A percentile compares a stretch with the other conserved stretches of the same genome.
Conservation (phyloP, 2,329 filamentous ascomycete species). For the Amesomyces nigricolor region DNA sequence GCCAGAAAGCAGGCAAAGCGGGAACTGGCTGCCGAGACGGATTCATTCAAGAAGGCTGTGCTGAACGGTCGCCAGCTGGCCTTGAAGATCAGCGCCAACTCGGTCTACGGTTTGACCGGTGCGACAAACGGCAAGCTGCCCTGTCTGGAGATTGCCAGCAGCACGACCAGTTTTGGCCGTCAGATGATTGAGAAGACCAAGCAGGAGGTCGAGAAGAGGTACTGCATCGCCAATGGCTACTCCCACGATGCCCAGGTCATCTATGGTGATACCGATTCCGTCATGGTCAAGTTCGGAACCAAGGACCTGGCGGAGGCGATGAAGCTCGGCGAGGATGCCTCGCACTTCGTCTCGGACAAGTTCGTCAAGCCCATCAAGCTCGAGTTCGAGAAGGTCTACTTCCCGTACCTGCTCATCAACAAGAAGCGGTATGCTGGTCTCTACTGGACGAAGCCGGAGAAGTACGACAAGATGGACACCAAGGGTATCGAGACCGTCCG, state of each 20-base stretch:
- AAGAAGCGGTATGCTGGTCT: conserved; percentile 99
- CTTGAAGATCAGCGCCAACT: conserved; percentile 94
- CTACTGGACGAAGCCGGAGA: conserved; percentile 91
- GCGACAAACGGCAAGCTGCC: conserved; percentile 94
- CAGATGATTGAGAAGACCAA: conserved; percentile 99
- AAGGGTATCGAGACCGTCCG: conserved; percentile 99
- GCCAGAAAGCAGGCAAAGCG: conserved; percentile 93
- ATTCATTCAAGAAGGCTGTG: conserved; percentile 96
- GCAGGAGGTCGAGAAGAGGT: conserved; percentile 84
- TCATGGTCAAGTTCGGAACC: conserved; percentile 98
- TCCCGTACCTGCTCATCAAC: conserved; percentile 96
- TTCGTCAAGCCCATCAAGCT: conserved; percentile 97
- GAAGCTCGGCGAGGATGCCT: conserved; percentile 91
- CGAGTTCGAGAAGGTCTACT: conserved; percentile 99
- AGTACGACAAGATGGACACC: conserved; percentile 99
- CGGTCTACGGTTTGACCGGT: conserved; percentile 93
- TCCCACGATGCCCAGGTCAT: conserved; percentile 93
- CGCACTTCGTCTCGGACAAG: conserved; percentile 80
- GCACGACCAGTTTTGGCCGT: conserved; percentile 92
- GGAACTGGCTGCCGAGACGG: conserved; percentile 80
- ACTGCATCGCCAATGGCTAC: conserved; percentile 91
- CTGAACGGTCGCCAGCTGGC: conserved; percentile 95
- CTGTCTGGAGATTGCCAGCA: conserved; percentile 90
- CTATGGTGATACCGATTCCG: conserved; percentile 97
- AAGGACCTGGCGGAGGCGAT: conserved; percentile 82